phyloP scores from a whole-genome alignment of 306 rosid genomes.

The Leucaena leucocephala region DNA sequence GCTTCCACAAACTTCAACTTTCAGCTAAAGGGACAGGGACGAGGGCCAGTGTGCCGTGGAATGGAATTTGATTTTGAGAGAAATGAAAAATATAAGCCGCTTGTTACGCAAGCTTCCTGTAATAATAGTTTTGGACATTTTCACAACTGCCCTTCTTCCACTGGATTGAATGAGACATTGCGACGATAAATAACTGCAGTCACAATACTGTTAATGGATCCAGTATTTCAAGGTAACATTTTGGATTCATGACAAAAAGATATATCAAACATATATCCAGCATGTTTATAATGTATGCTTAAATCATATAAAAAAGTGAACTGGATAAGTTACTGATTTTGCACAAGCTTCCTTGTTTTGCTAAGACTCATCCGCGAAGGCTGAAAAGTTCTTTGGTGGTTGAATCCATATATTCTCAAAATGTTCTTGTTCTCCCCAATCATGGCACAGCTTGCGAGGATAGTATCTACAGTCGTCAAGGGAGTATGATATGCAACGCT shows the following conservation, averaged over 20 bases:
- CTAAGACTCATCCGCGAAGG: slow-evolving; percentile 34
- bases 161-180: not conserved
- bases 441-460: slow-evolving; percentile 82
- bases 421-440: slow-evolving; percentile 87
- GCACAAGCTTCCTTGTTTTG: not conserved
- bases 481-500: slow-evolving; percentile 78
- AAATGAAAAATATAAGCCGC: not conserved
- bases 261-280: not conserved
- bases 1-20: not conserved
- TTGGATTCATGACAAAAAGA: not conserved
- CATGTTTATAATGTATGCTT: too few relatives aligned
- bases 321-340: not conserved
- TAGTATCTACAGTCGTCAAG: slow-evolving; percentile 65
- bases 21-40: not conserved
- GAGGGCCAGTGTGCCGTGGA: not conserved
- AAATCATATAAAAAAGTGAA: too few relatives aligned
- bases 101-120: not conserved
- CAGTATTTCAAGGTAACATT: not conserved
- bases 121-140: not conserved
- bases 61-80: not conserved
- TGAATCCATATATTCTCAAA: slow-evolving; percentile 82
- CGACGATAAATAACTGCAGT: not conserved
- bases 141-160: not conserved
- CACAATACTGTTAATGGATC: not conserved
- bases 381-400: slow-evolving; percentile 68